Base-by-base conservation (phyloP, 352 stramenopile species). In the Aphanomyces cochlioides region DNA sequence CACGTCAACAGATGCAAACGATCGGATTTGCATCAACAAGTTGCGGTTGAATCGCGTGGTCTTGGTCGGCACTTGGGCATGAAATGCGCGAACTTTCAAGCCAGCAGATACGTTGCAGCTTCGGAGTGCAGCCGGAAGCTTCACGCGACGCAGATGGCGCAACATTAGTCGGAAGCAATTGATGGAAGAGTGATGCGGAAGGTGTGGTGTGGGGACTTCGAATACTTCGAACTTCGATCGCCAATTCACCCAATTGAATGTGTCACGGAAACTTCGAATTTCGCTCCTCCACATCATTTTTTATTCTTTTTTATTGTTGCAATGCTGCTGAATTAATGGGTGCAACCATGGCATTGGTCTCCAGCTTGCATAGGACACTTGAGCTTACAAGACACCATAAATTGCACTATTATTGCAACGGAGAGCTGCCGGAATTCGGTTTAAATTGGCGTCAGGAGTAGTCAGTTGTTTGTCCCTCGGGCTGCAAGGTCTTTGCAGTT, bases 1-100 rank as follows among this genome's bases (percentile, higher is more conserved):
- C 36, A 96, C 85, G 57, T 90, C 80, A 1, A 79, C 75, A 50
- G 74, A 75, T 38, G 80, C 87, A 63, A 83, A 85, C 40, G 65
- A 67, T 37, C 82, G 79, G 10, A 73, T 15, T 57, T 77, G 72
- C 8, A 76, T n/a, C 10, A 61, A 61, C 28, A 45, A 45, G 54
- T 28, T 37, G 54, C 54, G 54, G 54, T 12, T 34, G 36, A 37
- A 75, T 39, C 56, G 70, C 17, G 6, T 57, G 57, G 8, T 34
- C 10, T n/a, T 8, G 17, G 54, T 37, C 19, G 43, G 28, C 6
- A 37, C 13, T 7, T 37, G 39, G 12, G 54, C 54, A 61, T 61
- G 54, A 17, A 61, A 61, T 37, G 54, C 13, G 34, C 54, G 54
- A 37, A 61, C 54, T 19, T 10, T 15, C 17, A 10, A 40, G 54